These are phyloP conservation scores for Pythium aristosporum DNA, from an alignment of 352 stramenopile species.

Conservation along the genomic window DNA sequence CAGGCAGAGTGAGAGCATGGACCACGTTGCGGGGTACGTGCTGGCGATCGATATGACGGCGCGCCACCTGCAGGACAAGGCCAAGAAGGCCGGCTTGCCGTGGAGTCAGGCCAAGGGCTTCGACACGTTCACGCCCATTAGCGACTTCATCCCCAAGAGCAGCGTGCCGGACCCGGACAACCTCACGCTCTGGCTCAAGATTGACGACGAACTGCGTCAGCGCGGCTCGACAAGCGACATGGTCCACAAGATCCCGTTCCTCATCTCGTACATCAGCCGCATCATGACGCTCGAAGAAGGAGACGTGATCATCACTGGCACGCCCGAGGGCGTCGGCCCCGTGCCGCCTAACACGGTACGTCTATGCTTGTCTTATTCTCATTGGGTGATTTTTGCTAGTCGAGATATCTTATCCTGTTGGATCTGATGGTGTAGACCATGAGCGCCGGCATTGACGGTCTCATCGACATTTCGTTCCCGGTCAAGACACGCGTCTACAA, in stretches of 20 bases:
- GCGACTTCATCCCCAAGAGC: constrained; percentile 75
- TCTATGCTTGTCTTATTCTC: neutral
- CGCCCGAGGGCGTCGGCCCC: constrained; percentile 70
- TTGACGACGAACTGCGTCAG: constrained; percentile 74
- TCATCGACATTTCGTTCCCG: constrained; percentile 67
- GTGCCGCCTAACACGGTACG: constrained; percentile 62
- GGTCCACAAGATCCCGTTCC: constrained; percentile 75
- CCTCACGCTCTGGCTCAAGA: constrained; percentile 79
- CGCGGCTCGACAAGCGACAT: constrained; percentile 75
- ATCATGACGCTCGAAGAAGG: constrained; percentile 86
- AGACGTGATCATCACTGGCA: constrained; percentile 86
- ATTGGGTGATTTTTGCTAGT: neutral
- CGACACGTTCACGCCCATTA: constrained; percentile 83
- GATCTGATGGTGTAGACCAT: constrained; percentile 37
- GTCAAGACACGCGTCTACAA: constrained; percentile 66
- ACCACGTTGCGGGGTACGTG: constrained; percentile 70
- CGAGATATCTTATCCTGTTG: neutral
- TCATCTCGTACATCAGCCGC: constrained; percentile 75
- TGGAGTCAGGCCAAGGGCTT: constrained; percentile 78
- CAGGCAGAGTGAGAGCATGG: constrained; percentile 54
- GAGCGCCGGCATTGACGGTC: constrained; percentile 66
- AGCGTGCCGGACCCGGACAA: constrained; percentile 58
- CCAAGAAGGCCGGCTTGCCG: constrained; percentile 71
- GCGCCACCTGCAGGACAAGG: constrained; percentile 70
- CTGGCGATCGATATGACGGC: constrained; percentile 85